Evolutionary conservation across 176 grass and related monocot species (phyloP).

Genomic region (Microstegium vimineum): DNA sequence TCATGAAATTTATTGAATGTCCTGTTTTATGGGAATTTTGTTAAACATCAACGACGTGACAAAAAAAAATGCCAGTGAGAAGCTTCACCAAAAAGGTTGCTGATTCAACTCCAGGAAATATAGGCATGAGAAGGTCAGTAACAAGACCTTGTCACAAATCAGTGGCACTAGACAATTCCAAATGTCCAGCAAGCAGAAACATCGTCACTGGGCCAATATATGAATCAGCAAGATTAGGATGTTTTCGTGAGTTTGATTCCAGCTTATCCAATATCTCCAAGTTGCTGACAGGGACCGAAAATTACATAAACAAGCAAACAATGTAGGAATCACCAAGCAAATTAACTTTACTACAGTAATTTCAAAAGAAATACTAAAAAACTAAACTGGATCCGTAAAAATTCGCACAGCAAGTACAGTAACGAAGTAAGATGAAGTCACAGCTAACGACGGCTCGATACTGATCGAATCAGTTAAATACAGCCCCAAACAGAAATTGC

Average conservation of each 20-base stretch:
- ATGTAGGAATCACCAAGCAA: not conserved
- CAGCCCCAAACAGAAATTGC: not conserved
- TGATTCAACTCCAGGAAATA: not conserved
- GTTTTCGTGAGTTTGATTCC: conserved; percentile 6
- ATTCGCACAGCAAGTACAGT: not conserved
- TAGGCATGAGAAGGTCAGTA: not conserved
- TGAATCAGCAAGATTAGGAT: conserved; percentile 19
- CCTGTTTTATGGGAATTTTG: not conserved
- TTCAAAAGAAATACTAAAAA: not conserved
- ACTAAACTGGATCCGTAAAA: not conserved
- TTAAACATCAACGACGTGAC: not conserved
- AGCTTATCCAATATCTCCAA: not conserved
- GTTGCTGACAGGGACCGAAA: not conserved
- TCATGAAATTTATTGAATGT: not conserved
- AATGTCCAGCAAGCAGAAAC: conserved; percentile 2
- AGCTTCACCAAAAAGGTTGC: conserved; percentile 29
- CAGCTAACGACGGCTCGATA: not conserved
- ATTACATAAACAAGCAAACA: not conserved
- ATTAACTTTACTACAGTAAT: not conserved
- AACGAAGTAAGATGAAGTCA: not conserved
- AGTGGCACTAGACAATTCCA: conserved; percentile 23
- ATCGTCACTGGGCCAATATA: not conserved
- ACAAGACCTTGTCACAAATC: not conserved
- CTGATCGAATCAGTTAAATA: not conserved
- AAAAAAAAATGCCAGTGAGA: conserved; percentile 37